A percentile compares a stretch with the other conserved stretches of the same genome.
phyloP scores from a whole-genome alignment of 2,329 filamentous ascomycete genomes.

The Rutstroemia sp. region DNA sequence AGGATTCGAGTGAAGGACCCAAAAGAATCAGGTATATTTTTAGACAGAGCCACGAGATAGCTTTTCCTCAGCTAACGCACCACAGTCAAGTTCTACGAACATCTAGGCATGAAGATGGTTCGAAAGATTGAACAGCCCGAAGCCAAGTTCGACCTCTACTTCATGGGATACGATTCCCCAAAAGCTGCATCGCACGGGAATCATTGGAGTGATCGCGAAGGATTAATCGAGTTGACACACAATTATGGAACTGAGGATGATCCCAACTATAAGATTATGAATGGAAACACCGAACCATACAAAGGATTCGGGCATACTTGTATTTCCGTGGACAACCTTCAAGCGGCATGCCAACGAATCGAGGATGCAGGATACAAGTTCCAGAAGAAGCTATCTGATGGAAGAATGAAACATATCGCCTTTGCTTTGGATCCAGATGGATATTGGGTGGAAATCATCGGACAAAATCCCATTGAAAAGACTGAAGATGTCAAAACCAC shows the following conservation, averaged over 20 bases:
- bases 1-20: slow-evolving; percentile 96
- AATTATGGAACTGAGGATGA: slow-evolving; percentile 88
- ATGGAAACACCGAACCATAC: slow-evolving; percentile 85
- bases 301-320: slow-evolving; percentile 68
- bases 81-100: slow-evolving; percentile 84
- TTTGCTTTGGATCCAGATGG: slow-evolving; percentile 85
- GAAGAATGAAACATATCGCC: slow-evolving; percentile 79
- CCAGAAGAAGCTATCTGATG: slow-evolving; percentile 90
- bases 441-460: slow-evolving; percentile 79
- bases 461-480: slow-evolving; percentile 62
- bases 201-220: slow-evolving; percentile 73
- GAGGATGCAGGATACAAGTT: slow-evolving; percentile 88
- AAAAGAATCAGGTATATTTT: slow-evolving; percentile 56
- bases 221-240: slow-evolving; percentile 77
- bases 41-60: not conserved
- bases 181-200: slow-evolving; percentile 66
- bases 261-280: slow-evolving; percentile 70
- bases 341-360: slow-evolving; percentile 81
- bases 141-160: slow-evolving; percentile 91
- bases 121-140: slow-evolving; percentile 77
- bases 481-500: slow-evolving; percentile 67
- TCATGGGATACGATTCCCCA: slow-evolving; percentile 79
- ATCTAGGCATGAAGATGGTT: slow-evolving; percentile 79
- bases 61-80: not conserved
- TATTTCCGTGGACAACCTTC: slow-evolving; percentile 75